A percentile compares a stretch with the other conserved stretches of the same genome.
phyloP scores from a whole-genome alignment of 495 filamentous ascomycete genomes.

The Chaetomium fimeti region DNA sequence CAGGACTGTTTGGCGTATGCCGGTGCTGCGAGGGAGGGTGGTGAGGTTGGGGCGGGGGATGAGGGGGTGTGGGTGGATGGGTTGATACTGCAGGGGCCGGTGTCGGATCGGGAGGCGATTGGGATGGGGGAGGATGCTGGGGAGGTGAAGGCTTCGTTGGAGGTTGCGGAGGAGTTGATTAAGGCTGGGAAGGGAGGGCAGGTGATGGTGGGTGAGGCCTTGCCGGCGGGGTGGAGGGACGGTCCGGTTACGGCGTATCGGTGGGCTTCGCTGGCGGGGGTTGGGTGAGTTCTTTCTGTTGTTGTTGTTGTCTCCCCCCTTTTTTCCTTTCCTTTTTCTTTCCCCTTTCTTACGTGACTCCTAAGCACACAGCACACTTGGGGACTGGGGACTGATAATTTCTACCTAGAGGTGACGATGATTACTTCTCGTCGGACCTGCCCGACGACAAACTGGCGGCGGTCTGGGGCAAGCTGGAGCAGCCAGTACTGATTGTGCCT shows the following conservation, averaged over 20 bases:
- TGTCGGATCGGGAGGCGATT: conserved; percentile 74
- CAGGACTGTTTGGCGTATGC: conserved; percentile 77
- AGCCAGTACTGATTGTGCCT: conserved; percentile 63
- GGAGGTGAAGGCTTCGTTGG: conserved; percentile 52
- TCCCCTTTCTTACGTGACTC: background rate
- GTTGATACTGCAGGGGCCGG: conserved; percentile 77
- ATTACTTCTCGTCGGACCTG: conserved; percentile 84
- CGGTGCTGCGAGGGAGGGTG: background rate
- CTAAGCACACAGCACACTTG: background rate
- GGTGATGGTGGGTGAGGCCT: conserved; percentile 55
- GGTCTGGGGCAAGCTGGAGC: conserved; percentile 62
- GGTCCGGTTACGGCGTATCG: conserved; percentile 64
- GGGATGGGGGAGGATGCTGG: conserved; percentile 38
- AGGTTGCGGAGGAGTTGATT: conserved; percentile 54
- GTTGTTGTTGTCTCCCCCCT: too few relatives aligned
- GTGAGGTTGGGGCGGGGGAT: background rate
- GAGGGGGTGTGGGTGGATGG: conserved; percentile 57
- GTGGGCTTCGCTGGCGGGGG: conserved; percentile 64
- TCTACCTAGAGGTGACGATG: conserved; percentile 66
- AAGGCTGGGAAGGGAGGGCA: conserved; percentile 52
- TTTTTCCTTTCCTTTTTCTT: background rate
- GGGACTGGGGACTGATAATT: background rate
- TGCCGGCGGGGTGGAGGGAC: conserved; percentile 47
- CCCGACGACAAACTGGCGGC: conserved; percentile 53
- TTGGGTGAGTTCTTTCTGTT: conserved; percentile 41